Percentiles rank a stretch among this genome's conserved stretches.
phyloP scores from a whole-genome alignment of 257 asterid genomes.

The Cordia subcordata region DNA sequence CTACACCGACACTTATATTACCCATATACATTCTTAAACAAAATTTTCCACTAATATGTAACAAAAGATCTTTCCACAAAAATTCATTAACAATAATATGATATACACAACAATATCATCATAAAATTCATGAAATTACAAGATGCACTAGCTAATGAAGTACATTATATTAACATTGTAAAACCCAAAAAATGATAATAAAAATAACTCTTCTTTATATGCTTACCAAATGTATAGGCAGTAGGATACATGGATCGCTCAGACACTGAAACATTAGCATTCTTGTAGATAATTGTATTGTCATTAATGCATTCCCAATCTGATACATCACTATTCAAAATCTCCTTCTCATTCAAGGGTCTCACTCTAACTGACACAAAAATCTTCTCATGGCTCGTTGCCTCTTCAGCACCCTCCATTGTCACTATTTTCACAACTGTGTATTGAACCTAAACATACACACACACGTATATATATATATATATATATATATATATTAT shows the following conservation, averaged over 20 bases:
- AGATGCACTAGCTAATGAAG: no score
- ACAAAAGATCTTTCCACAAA: no score
- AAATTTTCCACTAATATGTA: no score
- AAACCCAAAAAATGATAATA: constrained; percentile 2
- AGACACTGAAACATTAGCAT: constrained; percentile 57
- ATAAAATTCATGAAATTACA: no score
- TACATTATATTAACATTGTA: no score
- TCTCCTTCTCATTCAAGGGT: constrained; percentile 81
- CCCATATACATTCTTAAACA: no score
- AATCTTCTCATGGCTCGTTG: constrained; percentile 51
- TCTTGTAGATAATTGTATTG: constrained; percentile 68
- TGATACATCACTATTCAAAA: constrained; percentile 66
- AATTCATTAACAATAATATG: no score
- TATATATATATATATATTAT: not conserved
- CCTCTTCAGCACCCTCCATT: constrained; percentile 22
- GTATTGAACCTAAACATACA: not conserved
- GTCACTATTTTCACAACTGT: constrained; percentile 9
- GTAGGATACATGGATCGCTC: constrained; percentile 91
- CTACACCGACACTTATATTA: no score
- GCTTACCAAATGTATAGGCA: constrained; percentile 83
- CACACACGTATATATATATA: not conserved
- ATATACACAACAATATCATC: no score
- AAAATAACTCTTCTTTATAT: not conserved
- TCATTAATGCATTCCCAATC: constrained; percentile 98
- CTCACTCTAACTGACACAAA: constrained; percentile 89